A percentile compares a stretch with the other conserved stretches of the same genome.
Evolutionary conservation across 1,284 basidiomycete genomes (phyloP).

Genomic region (Papiliotrema nemorosa): DNA sequence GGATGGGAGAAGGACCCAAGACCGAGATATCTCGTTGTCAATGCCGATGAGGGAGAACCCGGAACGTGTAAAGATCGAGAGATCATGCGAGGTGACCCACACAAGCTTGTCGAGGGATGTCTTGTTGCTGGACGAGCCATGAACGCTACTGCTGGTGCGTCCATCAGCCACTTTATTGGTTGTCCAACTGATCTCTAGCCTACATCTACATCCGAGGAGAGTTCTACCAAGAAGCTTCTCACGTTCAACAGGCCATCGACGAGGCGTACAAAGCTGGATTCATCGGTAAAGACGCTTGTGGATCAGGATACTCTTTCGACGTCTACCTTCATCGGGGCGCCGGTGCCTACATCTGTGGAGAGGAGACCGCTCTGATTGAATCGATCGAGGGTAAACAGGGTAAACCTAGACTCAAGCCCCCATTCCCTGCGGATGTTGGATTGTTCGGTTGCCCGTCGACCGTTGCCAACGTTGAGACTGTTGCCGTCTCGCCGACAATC

Average conservation of each 20-base stretch:
- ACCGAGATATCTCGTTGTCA: constrained; percentile 94
- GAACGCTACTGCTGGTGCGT: constrained; percentile 79
- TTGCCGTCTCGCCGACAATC: constrained; percentile 95
- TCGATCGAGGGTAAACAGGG: constrained; percentile 96
- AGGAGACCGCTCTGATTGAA: constrained; percentile 97
- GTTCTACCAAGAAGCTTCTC: constrained; percentile 91
- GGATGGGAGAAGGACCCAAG: constrained; percentile 93
- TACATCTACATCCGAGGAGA: constrained; percentile 99
- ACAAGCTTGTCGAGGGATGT: constrained; percentile 97
- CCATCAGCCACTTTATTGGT: not conserved
- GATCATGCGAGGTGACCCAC: constrained; percentile 95
- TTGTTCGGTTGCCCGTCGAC: constrained; percentile 96
- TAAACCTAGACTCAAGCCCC: constrained; percentile 97
- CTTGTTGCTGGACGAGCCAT: constrained; percentile 95
- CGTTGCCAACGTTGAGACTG: constrained; percentile 97
- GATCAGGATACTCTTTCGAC: constrained; percentile 89
- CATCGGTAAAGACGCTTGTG: constrained; percentile 88
- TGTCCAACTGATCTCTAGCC: constrained; percentile 50
- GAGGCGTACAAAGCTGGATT: constrained; percentile 93
- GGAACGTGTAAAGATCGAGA: constrained; percentile 99
- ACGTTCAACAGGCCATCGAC: constrained; percentile 89
- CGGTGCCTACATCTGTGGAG: constrained; percentile 97
- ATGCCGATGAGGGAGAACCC: constrained; percentile 98
- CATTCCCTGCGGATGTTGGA: constrained; percentile 97
- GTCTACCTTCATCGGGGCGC: constrained; percentile 96